phyloP scores from a whole-genome alignment of 2,329 filamentous ascomycete genomes.

The Dactylellina parvicollis region DNA sequence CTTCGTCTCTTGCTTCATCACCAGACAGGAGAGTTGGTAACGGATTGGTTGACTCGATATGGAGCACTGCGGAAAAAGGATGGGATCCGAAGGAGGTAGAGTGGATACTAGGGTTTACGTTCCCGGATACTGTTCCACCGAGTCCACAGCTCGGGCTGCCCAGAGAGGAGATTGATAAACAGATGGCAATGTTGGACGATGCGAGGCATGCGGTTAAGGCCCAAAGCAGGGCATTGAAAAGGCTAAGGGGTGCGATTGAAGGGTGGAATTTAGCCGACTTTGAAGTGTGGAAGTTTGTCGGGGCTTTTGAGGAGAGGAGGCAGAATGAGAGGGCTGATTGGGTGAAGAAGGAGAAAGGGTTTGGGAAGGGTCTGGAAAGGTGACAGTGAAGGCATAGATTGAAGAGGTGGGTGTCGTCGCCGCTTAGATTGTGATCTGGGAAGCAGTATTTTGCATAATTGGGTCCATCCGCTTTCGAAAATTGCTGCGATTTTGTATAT shows the following conservation, averaged over 20 bases:
- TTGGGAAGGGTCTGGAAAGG: conserved; percentile 57
- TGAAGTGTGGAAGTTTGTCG: conserved; percentile 58
- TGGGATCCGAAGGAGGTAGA: conserved; percentile 72
- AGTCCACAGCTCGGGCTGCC: conserved; percentile 62
- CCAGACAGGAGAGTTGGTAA: not conserved
- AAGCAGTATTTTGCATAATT: not conserved
- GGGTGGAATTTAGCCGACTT: conserved; percentile 57
- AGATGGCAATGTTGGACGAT: conserved; percentile 68
- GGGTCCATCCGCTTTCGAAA: not conserved
- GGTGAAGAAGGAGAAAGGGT: conserved; percentile 67
- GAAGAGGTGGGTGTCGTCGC: not conserved
- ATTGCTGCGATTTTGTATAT: not conserved
- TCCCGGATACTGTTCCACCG: conserved; percentile 70
- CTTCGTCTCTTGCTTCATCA: conserved; percentile 59
- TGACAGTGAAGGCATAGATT: not conserved
- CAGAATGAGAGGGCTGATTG: conserved; percentile 58
- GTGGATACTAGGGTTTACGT: conserved; percentile 87
- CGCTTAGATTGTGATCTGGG: not conserved
- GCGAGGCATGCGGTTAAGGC: conserved; percentile 63
- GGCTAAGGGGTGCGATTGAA: conserved; percentile 55
- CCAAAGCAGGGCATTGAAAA: conserved; percentile 58
- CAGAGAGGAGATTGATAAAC: conserved; percentile 67
- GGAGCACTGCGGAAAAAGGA: conserved; percentile 78
- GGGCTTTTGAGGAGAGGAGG: conserved; percentile 55
- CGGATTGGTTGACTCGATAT: conserved; percentile 68